Evolutionary conservation across 176 grass and related monocot genomes (phyloP), one percentile per base, ranked within the genome.

Genomic region (Hordeum marinum): DNA sequence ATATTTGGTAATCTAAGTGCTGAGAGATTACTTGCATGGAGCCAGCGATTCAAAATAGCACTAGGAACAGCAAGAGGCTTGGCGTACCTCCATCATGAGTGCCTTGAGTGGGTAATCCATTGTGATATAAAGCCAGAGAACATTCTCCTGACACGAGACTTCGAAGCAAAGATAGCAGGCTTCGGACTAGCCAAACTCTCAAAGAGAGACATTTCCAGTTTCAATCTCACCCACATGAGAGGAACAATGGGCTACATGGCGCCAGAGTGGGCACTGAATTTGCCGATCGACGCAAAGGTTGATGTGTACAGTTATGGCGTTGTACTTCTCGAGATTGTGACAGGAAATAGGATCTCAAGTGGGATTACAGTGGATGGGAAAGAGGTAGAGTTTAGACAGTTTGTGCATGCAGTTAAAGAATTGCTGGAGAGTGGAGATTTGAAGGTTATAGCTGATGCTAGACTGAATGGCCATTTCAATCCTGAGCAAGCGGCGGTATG

Each of bases 71-170:
- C 94, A 13, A 93, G 79, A 77, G 94, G 89, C 2, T 75, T 96
- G 24, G 82, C 91, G 14, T 96, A 96, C 81, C 89, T 96, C 42
- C 94, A 96, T 73, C 94, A 96, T 63, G 94, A 93, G 68, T 96
- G 91, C 63, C 82, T 96, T 55, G 94, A 96, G 52, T 93, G 94
- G 91, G 73, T 96, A 10, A 84, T 96, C 79, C 94, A 93, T 64
- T 96, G 94, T 78, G 91, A 96, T 48, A 37, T 96, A 55, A 96
- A 96, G 45, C 91, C 94, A 10, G 94, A 96, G 74, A 96, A 96
- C 64, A 96, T 96, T 77, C 89, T 93, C 3, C 76, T 96, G 58
- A 80, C 73, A 40, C 79, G 82, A 61, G 89, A 96, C 64, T 96
- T 96, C 72, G 91, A 93, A 74, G 87, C 85, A 8, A 96, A 91